Evolutionary conservation across 2,329 filamentous ascomycete species (phyloP), one percentile per base, ranked within the genome.

Genomic region (Magnaporthiopsis incrustans): DNA sequence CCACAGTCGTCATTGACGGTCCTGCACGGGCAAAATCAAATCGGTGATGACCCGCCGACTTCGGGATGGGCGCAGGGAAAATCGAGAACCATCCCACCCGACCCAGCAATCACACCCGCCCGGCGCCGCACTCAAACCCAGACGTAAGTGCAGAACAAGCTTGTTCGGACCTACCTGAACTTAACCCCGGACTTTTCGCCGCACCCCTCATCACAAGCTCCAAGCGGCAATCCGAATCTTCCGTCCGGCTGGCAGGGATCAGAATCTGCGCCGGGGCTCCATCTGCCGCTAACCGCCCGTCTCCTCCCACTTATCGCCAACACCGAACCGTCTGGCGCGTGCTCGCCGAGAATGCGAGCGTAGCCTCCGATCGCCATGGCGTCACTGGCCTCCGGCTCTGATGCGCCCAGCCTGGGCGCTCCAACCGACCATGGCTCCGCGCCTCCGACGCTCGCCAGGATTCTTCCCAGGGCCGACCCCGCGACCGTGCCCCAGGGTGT

Each of bases 341-440:
- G 63, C 35, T 15, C n/a, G 30, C 30, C 18, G 56, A 59, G 57
- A 50, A 60, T 63, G 65, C 50, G 57, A 59, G 35, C 7, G n/a
- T 63, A 56, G 44, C 12, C 33, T 33, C n/a, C 30, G 62, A 57
- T 27, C 25, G 56, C n/a, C 32, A 63, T 63, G 62, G 62, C 56
- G 53, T 59, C 62, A 56, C 44, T 59, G 62, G 62, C 33, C 57
- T 35, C 62, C 32, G 27, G 32, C 38, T 14, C 14, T 14, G 35
- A 57, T 57, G 75, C 71, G 62, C 77, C 38, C 38, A 11, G 38
- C 38, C 22, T 50, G 38, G 15, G 38, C 38, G 38, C 15, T 50
- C 38, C 38, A 50, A 50, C 63, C 64, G 69, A 70, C n/a, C 72
- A 77, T 66, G 75, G 76, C 66, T 72, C 73, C 53, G 71, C 73